Conservation (phyloP, 306 rosid genomes). For the Casuarina glauca region DNA sequence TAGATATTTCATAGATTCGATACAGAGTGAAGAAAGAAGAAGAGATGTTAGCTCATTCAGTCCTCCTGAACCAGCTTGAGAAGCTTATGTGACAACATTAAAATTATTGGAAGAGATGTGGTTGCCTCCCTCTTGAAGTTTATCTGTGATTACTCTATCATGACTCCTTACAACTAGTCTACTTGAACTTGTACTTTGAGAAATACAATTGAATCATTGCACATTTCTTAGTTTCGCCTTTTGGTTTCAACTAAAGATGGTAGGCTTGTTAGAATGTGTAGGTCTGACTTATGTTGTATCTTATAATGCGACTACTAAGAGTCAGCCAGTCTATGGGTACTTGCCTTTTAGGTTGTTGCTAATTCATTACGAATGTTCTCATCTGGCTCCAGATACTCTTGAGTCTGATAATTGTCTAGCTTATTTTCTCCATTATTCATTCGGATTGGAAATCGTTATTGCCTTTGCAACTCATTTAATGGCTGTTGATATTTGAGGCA, state of each 20-base stretch:
- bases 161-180: background rate
- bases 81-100: too few species aligned
- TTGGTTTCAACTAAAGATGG: too few species aligned
- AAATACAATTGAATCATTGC: too few species aligned
- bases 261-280: too few species aligned
- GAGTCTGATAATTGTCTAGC: background rate
- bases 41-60: background rate
- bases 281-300: too few species aligned
- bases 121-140: background rate
- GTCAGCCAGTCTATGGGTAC: background rate
- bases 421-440: background rate
- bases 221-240: too few species aligned
- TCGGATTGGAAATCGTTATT: background rate
- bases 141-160: background rate
- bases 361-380: background rate
- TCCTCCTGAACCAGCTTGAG: background rate
- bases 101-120: background rate
- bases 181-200: too few species aligned
- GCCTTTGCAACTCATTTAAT: constrained; percentile 18
- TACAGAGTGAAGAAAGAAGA: too few species aligned
- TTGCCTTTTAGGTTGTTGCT: background rate
- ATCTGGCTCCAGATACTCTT: background rate
- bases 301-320: too few species aligned
- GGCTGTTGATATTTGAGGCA: constrained; percentile 11
- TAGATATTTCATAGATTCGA: background rate